Evolutionary conservation across 257 asterid species (phyloP).

Genomic region (Rauvolfia tetraphylla): DNA sequence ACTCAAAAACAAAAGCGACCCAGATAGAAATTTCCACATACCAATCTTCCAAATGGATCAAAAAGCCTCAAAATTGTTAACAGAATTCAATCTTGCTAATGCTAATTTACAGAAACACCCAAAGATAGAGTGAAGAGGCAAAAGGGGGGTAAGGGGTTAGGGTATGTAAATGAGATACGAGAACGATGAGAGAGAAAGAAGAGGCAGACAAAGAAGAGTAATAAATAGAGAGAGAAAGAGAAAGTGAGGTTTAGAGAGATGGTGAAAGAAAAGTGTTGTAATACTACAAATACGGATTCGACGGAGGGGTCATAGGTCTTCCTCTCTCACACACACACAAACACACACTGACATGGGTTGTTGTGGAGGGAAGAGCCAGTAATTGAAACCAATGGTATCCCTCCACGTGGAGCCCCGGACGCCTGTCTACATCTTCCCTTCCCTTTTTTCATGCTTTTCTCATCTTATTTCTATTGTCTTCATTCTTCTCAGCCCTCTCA

Average conservation of each 20-base stretch:
- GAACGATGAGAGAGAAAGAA: slow-evolving; percentile 50
- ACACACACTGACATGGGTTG: slow-evolving; percentile 53
- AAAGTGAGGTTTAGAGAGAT: slow-evolving; percentile 33
- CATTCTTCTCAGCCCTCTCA: neutral
- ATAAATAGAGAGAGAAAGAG: slow-evolving; percentile 35
- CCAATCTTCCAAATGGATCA: slow-evolving; percentile 44
- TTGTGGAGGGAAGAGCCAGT: slow-evolving; percentile 43
- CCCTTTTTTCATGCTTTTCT: slow-evolving; percentile 18
- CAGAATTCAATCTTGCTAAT: slow-evolving; percentile 28
- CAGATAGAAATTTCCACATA: slow-evolving; percentile 34
- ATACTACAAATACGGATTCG: slow-evolving; percentile 52
- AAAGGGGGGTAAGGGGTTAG: slow-evolving; percentile 45
- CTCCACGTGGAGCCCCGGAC: slow-evolving; percentile 63
- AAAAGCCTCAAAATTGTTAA: slow-evolving; percentile 23
- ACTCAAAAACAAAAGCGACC: slow-evolving; percentile 23
- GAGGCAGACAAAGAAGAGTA: slow-evolving; percentile 35
- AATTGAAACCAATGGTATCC: slow-evolving; percentile 35
- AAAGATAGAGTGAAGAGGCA: slow-evolving; percentile 25
- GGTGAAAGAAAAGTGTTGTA: slow-evolving; percentile 25
- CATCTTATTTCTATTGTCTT: neutral
- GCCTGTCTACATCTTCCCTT: slow-evolving; percentile 42
- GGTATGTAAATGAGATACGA: slow-evolving; percentile 48
- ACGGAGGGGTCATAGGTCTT: slow-evolving; percentile 42
- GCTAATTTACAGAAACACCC: slow-evolving; percentile 8
- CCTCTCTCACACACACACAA: slow-evolving; percentile 27